Conservation (phyloP, 768 basidiomycete genomes). For the Russula earlei region DNA sequence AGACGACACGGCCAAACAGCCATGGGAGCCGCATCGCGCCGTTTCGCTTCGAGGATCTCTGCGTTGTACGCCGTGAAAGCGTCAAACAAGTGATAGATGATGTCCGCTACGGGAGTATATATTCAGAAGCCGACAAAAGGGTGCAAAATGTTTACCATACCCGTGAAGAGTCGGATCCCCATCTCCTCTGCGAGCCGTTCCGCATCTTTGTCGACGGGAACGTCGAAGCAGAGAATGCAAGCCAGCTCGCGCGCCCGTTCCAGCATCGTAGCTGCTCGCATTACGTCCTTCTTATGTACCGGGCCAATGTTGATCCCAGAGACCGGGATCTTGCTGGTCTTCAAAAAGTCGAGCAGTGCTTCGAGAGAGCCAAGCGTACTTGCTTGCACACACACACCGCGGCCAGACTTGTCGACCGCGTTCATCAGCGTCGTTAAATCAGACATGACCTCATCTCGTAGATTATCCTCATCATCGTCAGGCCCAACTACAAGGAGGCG, state of each 20-base stretch:
- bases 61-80: slow-evolving; percentile 91
- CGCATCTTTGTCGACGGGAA: slow-evolving; percentile 86
- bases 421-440: slow-evolving; percentile 83
- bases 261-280: slow-evolving; percentile 87
- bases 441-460: slow-evolving; percentile 93
- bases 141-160: slow-evolving; percentile 35
- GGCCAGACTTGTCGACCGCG: slow-evolving; percentile 91
- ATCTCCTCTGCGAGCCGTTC: slow-evolving; percentile 88
- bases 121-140: background rate
- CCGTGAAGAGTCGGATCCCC: slow-evolving; percentile 91
- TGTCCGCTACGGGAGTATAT: slow-evolving; percentile 57
- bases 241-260: slow-evolving; percentile 94
- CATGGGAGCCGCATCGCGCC: slow-evolving; percentile 83
- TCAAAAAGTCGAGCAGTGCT: slow-evolving; percentile 92
- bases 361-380: slow-evolving; percentile 96
- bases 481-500: slow-evolving; percentile 86
- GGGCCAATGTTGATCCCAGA: slow-evolving; percentile 97
- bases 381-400: slow-evolving; percentile 95
- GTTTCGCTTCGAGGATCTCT: slow-evolving; percentile 87
- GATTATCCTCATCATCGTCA: slow-evolving; percentile 93
- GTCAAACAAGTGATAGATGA: slow-evolving; percentile 97
- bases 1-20: slow-evolving; percentile 96
- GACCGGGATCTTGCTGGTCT: slow-evolving; percentile 92
- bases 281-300: slow-evolving; percentile 90
- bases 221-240: slow-evolving; percentile 95